These are phyloP conservation scores for Geotrichum klebahnii DNA, from an alignment of 1,139 yeast genomes.

Conservation along the genomic window DNA sequence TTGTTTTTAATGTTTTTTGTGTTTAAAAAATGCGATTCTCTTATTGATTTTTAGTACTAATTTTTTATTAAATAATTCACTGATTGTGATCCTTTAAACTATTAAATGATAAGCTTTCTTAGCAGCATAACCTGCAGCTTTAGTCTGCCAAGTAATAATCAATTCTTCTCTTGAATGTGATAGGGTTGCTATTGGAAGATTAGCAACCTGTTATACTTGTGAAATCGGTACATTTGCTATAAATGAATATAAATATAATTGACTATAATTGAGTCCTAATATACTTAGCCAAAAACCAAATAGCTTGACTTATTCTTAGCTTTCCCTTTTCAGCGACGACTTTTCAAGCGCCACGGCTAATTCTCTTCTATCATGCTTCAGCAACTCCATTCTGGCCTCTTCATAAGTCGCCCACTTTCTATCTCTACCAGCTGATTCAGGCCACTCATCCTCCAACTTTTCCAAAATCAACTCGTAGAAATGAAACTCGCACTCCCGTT, in stretches of 20 bases:
- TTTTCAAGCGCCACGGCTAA: conserved; percentile 28
- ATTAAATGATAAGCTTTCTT: too few relatives aligned
- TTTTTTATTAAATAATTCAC: not conserved
- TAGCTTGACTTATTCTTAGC: not conserved
- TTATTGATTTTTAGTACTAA: not conserved
- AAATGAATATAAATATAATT: not conserved
- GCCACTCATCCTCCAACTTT: conserved; percentile 61
- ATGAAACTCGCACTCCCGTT: conserved; percentile 77
- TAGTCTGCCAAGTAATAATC: not conserved
- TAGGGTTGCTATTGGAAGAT: too few relatives aligned
- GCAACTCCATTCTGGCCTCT: conserved; percentile 48
- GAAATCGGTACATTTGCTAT: too few relatives aligned
- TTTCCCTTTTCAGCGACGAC: conserved; percentile 3
- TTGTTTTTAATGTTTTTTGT: not conserved
- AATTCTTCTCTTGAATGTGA: not conserved
- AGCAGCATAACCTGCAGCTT: too few relatives aligned
- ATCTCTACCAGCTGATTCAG: conserved; percentile 58
- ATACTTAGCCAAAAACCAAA: not conserved
- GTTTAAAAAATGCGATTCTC: too few relatives aligned
- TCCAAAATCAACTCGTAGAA: conserved; percentile 70
- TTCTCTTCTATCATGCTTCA: conserved; percentile 26
- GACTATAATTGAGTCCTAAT: not conserved
- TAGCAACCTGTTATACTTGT: too few relatives aligned
- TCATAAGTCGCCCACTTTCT: conserved; percentile 72
- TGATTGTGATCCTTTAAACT: not conserved